phyloP scores from a whole-genome alignment of 768 basidiomycete species.

The Tricholomella constricta region DNA sequence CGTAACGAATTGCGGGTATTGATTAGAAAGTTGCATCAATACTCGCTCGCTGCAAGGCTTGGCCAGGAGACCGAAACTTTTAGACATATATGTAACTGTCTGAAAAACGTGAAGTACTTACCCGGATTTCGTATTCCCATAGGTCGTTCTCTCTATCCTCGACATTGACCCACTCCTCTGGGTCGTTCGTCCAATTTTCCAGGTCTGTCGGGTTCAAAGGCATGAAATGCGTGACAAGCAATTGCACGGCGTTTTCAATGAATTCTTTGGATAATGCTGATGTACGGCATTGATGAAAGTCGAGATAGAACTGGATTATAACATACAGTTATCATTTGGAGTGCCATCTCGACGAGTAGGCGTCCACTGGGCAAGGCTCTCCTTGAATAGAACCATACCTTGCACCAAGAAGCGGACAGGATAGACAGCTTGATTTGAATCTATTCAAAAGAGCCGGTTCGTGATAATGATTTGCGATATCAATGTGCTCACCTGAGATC shows the following conservation, averaged over 20 bases:
- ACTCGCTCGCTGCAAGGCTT: slow-evolving; percentile 96
- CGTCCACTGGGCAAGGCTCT: slow-evolving; percentile 78
- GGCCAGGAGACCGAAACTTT: not conserved
- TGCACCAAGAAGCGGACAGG: slow-evolving; percentile 83
- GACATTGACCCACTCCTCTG: slow-evolving; percentile 92
- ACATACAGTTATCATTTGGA: slow-evolving; percentile 59
- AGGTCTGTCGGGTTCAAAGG: slow-evolving; percentile 82
- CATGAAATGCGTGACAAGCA: slow-evolving; percentile 84
- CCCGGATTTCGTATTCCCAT: slow-evolving; percentile 93
- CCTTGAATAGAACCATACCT: slow-evolving; percentile 85
- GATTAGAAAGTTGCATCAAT: slow-evolving; percentile 72
- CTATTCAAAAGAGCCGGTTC: slow-evolving; percentile 34
- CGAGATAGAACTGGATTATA: not conserved
- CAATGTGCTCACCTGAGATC: slow-evolving; percentile 53
- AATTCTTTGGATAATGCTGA: slow-evolving; percentile 67
- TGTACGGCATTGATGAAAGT: slow-evolving; percentile 6
- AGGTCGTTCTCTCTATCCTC: slow-evolving; percentile 90
- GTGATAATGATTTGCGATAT: not conserved
- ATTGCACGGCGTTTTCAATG: slow-evolving; percentile 69
- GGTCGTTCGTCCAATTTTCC: slow-evolving; percentile 81
- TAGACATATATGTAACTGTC: not conserved
- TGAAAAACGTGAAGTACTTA: slow-evolving; percentile 35
- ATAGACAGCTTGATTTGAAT: slow-evolving; percentile 63
- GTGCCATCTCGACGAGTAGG: slow-evolving; percentile 61
- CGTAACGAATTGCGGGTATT: slow-evolving; percentile 68